Evolutionary conservation across 2,329 filamentous ascomycete species (phyloP), one percentile per base, ranked within the genome.

Genomic region (Pseudogymnoascus destructans): DNA sequence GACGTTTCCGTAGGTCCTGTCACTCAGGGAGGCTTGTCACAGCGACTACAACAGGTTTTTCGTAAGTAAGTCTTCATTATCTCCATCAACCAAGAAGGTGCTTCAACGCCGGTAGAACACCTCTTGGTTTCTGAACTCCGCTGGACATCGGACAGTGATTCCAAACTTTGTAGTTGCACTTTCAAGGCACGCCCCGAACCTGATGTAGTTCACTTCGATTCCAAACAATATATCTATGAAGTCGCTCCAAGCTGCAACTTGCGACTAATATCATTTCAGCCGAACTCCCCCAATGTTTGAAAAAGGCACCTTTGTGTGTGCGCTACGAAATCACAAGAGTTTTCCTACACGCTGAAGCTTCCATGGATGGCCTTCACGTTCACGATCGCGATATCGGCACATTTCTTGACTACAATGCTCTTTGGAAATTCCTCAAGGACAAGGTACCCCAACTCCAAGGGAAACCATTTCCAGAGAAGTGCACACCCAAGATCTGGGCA

Each of bases 391-490:
- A 61, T 13, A 57, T 63, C 32, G 56, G 58, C 13, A 32, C 40
- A 1, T n/a, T 49, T 3, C 17, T 58, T 3, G 69, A 77, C 35
- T 78, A 80, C 46, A 61, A 63, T 1, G 66, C 57, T 0, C 67
- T 84, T 3, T 75, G 77, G 68, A 61, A 62, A 0, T 67, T 66
- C 8, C 66, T 84, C 1, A 65, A 65, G 1, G 59, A 62, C 0
- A 23, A 23, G 23, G 70, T 78, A 6, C 67, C 69, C 0, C 60
- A 68, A 0, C 77, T 82, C 17, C 59, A 65, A 3, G 73, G 71
- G 0, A 78, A 76, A 59, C 61, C 63, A 0, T 71, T 84, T 1
- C 81, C 81, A 0, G 73, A 75, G n/a, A 68, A 67, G 27, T 76
- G 75, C 1, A 68, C 71, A 0, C 57, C 67, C 0, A 68, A 72